A percentile compares a stretch with the other conserved stretches of the same genome.
Evolutionary conservation across 2,329 filamentous ascomycete genomes (phyloP).

Genomic region (Myriosclerotinia curreyana): DNA sequence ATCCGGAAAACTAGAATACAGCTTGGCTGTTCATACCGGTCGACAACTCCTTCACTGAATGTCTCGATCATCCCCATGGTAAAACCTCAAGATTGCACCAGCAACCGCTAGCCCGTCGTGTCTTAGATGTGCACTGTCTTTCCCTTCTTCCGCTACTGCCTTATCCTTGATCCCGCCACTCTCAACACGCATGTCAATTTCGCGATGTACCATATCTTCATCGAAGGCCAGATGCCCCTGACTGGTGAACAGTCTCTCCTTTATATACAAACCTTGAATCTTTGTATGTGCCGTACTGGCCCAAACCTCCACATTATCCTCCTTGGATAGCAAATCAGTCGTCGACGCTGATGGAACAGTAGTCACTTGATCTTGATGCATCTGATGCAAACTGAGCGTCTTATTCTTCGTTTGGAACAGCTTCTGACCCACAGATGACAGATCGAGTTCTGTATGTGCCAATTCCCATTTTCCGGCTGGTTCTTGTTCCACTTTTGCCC

Average conservation of each 20-base stretch:
- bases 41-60: conserved; percentile 3
- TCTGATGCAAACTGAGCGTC: conserved; percentile 68
- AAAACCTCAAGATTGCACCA: conserved; percentile 72
- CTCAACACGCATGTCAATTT: conserved; percentile 63
- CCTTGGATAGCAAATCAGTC: conserved; percentile 1
- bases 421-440: conserved; percentile 67
- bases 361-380: conserved; percentile 75
- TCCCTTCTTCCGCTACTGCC: conserved; percentile 65
- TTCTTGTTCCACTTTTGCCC: conserved; percentile 63
- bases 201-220: conserved; percentile 59
- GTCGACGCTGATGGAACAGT: conserved; percentile 52
- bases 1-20: not conserved
- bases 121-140: conserved; percentile 59
- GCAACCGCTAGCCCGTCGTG: conserved; percentile 79
- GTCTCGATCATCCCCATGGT: conserved; percentile 35
- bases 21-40: not conserved
- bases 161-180: conserved; percentile 69
- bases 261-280: conserved; percentile 74
- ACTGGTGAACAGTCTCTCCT: conserved; percentile 66
- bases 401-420: conserved; percentile 51
- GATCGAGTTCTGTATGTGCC: conserved; percentile 65
- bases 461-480: conserved; percentile 72
- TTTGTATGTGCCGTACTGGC: conserved; percentile 64
- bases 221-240: conserved; percentile 88
- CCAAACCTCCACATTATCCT: conserved; percentile 55